phyloP scores from a whole-genome alignment of 805 yeast species.

The Metschnikowia baotianmanensis region DNA sequence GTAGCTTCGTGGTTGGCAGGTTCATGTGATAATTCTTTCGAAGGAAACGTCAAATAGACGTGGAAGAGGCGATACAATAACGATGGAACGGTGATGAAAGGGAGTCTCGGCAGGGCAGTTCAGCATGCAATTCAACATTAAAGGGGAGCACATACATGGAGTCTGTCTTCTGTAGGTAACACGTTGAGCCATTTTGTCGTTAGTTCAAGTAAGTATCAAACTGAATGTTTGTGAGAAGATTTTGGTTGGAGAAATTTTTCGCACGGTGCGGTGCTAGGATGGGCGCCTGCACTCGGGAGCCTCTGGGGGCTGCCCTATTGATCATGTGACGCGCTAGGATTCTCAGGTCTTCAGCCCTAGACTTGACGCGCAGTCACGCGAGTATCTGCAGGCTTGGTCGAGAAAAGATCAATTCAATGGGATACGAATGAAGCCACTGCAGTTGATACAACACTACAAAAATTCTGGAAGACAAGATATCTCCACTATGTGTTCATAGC shows the following conservation, averaged over 20 bases:
- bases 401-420: too few relatives aligned
- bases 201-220: conserved; percentile 11
- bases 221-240: conserved; percentile 1
- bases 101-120: not conserved
- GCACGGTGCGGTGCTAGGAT: conserved; percentile 16
- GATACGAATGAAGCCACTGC: too few relatives aligned
- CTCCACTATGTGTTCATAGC: too few relatives aligned
- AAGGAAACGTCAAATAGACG: too few relatives aligned
- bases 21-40: too few relatives aligned
- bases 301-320: conserved; percentile 1
- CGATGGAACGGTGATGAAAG: too few relatives aligned
- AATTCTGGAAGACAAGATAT: too few relatives aligned
- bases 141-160: conserved; percentile 35
- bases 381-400: not conserved
- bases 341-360: conserved; percentile 21
- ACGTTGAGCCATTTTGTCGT: conserved; percentile 84
- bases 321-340: conserved; percentile 10
- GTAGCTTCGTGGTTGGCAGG: too few relatives aligned
- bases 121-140: not conserved
- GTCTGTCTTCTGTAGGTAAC: conserved; percentile 29
- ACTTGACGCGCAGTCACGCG: not conserved
- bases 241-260: conserved; percentile 16
- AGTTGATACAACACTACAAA: not conserved
- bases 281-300: conserved; percentile 13
- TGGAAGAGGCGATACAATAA: too few relatives aligned